Evolutionary conservation across 345 rosid genomes (phyloP), one percentile per base, ranked within the genome.

Genomic region (Luvunga scandens): DNA sequence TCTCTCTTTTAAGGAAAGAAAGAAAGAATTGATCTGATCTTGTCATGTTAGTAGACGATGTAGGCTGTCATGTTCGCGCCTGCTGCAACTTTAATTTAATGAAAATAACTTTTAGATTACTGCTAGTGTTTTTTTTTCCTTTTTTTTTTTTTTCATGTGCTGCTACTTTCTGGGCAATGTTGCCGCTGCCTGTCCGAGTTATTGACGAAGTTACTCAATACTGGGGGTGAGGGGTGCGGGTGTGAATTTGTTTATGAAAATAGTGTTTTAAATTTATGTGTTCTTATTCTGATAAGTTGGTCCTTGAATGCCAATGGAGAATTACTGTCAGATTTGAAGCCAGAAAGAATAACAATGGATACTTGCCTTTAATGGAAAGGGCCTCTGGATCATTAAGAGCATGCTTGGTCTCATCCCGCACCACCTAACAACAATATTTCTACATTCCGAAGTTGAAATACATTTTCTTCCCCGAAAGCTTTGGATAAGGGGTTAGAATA

Each of bases 401-500:
- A 34, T 67, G 16, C 7, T 38, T 56, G 73, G 68, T 50, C 77
- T 64, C 68, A 59, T 66, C 22, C 70, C 34, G 56, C 74, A 59
- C 80, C 83, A 66, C 56, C 62, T 42, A 60, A 56, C 21, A 60
- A 59, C 14, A 48, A 66, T 39, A 71, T 80, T 60, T 70, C 65
- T 39, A 57, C 19, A 31, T 69, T 72, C 25, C 12, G 69, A 36
- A 42, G 74, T 38, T 57, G 69, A 55, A 19, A 61, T 28, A 24
- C 25, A 31, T 27, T 36, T 30, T 30, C 57, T 9, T 31, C 71
- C 59, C 45, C 30, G 80, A 72, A 34, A 76, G 39, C 61, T 69
- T 48, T 50, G 74, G 80, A 71, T 64, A 59, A 82, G 80, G 56
- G 65, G 28, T 66, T 53, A 57, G 67, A 9, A 10, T 71, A 67